phyloP scores from a whole-genome alignment of 805 yeast genomes.

The Candida verbasci region DNA sequence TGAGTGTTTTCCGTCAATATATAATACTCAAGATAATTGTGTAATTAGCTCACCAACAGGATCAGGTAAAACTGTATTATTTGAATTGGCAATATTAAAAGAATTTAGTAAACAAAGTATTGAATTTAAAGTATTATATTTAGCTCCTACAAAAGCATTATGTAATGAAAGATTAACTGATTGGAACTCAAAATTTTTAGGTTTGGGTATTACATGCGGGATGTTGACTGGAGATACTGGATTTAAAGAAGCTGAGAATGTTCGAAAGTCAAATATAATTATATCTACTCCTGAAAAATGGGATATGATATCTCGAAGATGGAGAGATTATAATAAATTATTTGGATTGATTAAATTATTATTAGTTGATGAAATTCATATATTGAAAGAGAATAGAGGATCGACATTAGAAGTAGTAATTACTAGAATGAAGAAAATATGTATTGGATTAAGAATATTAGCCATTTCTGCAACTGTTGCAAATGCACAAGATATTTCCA shows the following conservation, averaged over 20 bases:
- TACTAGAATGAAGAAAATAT: conserved; percentile 12
- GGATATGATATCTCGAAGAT: conserved; percentile 52
- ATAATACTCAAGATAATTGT: conserved; percentile 32
- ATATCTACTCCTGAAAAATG: conserved; percentile 62
- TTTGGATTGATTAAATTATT: conserved; percentile 13
- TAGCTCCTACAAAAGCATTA: conserved; percentile 59
- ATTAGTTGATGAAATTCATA: conserved; percentile 24
- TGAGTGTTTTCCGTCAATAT: conserved; percentile 35
- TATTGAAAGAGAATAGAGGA: conserved; percentile 24
- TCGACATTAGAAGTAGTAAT: conserved; percentile 21
- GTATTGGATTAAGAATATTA: conserved; percentile 10
- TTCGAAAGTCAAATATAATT: conserved; percentile 46
- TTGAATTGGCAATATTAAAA: conserved; percentile 47
- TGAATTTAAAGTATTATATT: conserved; percentile 38
- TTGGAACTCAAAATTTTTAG: conserved; percentile 41
- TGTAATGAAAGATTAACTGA: conserved; percentile 46
- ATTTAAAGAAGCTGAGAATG: conserved; percentile 39
- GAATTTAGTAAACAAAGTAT: conserved; percentile 13
- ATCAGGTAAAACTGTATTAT: conserved; percentile 54
- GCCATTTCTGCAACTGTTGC: conserved; percentile 48
- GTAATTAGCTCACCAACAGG: conserved; percentile 56
- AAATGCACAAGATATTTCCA: conserved; percentile 44
- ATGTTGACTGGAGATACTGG: conserved; percentile 54
- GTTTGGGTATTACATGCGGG: conserved; percentile 40
- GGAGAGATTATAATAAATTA: conserved; percentile 37